Base-by-base conservation (phyloP, 331 rosid genomes). In the Pyracantha coccinea region DNA sequence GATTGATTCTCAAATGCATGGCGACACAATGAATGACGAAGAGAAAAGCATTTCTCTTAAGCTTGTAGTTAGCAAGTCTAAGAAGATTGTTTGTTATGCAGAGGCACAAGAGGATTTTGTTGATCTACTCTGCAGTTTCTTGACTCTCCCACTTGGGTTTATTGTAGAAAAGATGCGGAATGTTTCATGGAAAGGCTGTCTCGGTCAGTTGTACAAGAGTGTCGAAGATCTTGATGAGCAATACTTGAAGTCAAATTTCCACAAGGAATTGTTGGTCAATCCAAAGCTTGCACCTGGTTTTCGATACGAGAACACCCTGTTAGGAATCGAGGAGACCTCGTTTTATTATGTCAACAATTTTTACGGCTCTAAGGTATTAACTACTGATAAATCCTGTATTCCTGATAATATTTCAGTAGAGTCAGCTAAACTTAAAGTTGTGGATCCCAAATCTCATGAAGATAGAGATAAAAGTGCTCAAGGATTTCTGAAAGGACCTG, bases 321-420 rank as follows among this genome's bases (percentile, higher is more conserved):
- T 41, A 1, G 33, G 72, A 13, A 68, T 45, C 0, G 10, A 45
- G 59, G 24, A 25, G 24, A 4, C 33, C 21, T 2, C 66, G 0
- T 61, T 20, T 27, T 25, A 61, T 0, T 6, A 6, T 31, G 0
- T 19, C 1, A 0, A 6, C 0, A 0, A 0, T 0, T n/a, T n/a
- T n/a, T n/a, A n/a, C n/a, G n/a, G n/a, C n/a, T n/a, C n/a, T n/a
- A 19, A 0, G 14, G n/a, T n/a, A n/a, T 1, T 32, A 0, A 19
- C 16, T 19, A 7, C 50, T 65, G 50, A 65, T 32, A 15, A 2
- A 6, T 15, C 44, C 23, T 6, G 8, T 4, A 31, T 65, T 25
- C 44, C 24, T 63, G 7, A 3, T 60, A 5, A 60, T 25, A 0
- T 0, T 1, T 2, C 1, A 1, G 33, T 2, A 11, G 2, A 12